Base-by-base conservation (phyloP, 768 basidiomycete genomes). In the Macrolepiota dolichaula region DNA sequence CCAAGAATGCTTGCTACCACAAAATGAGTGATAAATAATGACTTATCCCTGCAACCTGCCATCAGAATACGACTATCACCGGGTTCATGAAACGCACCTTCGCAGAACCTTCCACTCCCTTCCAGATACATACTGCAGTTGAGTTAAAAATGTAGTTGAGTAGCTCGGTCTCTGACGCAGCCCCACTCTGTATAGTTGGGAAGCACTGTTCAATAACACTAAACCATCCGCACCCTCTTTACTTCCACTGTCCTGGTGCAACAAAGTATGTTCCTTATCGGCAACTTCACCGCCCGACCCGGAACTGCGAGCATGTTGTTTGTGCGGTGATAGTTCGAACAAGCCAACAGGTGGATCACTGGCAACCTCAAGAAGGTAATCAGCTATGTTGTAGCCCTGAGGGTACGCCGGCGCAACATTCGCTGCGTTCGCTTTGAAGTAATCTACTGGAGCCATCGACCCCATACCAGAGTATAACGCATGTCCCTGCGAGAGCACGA, bases 341-440 rank as follows among this genome's bases (percentile, higher is more conserved):
- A 85, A 70, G 32, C 71, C 72, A 6, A 79, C 74, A 13, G 85
- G 82, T 0, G 85, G 80, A 52, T 85, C 84, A 66, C 85, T 88
- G 1, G 94, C 94, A 55, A 98, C 81, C 65, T 97, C 95, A 22
- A 98, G 79, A 11, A 97, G 81, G 68, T 96, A 92, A 70, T 98
- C 96, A 0, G 96, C 94, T 17, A 96, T 83, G 67, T 97, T 97
- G 76, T 96, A 95, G 0, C 92, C 94, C 52, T 85, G 79, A 7
- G 84, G 88, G 67, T 87, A 93, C 10, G 81, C 74, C 6, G 74
- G 76, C 3, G 81, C 74, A 3, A 73, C 69, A 1, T 67, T 72
- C 3, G 73, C 64, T 4, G 81, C 80, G 24, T 76, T 71, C 22
- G 66, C 74, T 0, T 83, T 77, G 68, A 96, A 91, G 70, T 90